A percentile compares a stretch with the other conserved stretches of the same genome.
phyloP scores from a whole-genome alignment of 2,329 filamentous ascomycete genomes.

The Verticillium isaacii region DNA sequence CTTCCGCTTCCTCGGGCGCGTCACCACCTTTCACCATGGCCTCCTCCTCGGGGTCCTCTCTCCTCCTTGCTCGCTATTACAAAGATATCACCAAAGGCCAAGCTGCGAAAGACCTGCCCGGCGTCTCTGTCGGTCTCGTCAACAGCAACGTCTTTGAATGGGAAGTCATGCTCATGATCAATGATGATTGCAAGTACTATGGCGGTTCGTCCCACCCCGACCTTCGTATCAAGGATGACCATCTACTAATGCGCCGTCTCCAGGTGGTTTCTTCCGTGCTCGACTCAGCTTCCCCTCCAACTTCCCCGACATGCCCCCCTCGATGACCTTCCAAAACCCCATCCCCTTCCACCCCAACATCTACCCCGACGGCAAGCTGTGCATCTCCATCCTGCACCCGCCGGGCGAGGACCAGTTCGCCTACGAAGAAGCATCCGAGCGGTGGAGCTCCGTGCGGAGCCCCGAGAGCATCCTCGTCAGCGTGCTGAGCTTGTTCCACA shows the following conservation, averaged over 20 bases:
- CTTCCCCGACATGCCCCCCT: conserved; percentile 85
- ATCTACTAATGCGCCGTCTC: background rate
- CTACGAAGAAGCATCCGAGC: conserved; percentile 84
- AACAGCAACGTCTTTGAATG: conserved; percentile 92
- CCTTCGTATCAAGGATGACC: background rate
- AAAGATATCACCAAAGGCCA: conserved; percentile 64
- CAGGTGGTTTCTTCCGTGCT: conserved; percentile 90
- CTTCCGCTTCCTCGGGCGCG: background rate
- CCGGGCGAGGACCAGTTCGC: conserved; percentile 92
- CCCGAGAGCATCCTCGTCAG: conserved; percentile 91
- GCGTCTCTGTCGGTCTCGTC: conserved; percentile 87
- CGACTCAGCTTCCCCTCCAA: conserved; percentile 75
- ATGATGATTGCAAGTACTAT: conserved; percentile 88
- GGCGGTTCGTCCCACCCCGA: conserved; percentile 59
- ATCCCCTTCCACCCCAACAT: conserved; percentile 94
- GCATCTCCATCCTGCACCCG: conserved; percentile 94
- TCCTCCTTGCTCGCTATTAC: conserved; percentile 77
- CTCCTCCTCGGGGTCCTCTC: conserved; percentile 41
- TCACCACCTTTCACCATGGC: background rate
- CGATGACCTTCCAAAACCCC: conserved; percentile 78
- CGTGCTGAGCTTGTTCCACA: conserved; percentile 87
- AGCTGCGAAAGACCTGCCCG: conserved; percentile 79
- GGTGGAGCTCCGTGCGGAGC: conserved; percentile 92
- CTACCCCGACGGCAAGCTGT: conserved; percentile 81
- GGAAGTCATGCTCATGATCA: conserved; percentile 99